A percentile compares a stretch with the other conserved stretches of the same genome.
These are phyloP conservation scores for Magnusiomyces clavatus DNA, from an alignment of 1,139 yeast species.

Conservation along the genomic window DNA sequence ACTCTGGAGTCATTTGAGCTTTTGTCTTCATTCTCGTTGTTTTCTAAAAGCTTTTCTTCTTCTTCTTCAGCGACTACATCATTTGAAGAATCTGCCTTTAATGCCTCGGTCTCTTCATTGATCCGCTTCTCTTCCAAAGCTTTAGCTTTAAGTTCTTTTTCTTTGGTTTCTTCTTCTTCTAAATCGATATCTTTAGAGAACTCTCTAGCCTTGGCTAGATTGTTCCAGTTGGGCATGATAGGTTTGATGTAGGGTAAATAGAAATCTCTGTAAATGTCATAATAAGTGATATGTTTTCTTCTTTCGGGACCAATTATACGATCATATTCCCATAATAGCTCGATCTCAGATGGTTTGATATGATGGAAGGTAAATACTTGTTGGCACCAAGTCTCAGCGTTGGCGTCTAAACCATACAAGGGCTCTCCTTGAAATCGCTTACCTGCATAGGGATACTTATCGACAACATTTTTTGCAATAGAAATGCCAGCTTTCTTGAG, in stretches of 20 bases:
- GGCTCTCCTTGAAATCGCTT: slow-evolving; percentile 31
- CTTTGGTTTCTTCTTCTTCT: slow-evolving; percentile 4
- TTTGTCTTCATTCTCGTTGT: slow-evolving; percentile 2
- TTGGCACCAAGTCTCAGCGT: slow-evolving; percentile 27
- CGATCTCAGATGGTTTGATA: slow-evolving; percentile 28
- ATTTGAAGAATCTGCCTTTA: too few relatives aligned
- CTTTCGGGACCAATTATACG: slow-evolving; percentile 23
- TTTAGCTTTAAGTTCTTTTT: background rate
- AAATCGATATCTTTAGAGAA: slow-evolving; percentile 13
- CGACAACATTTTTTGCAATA: slow-evolving; percentile 16
- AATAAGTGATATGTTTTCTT: slow-evolving; percentile 24
- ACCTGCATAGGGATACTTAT: slow-evolving; percentile 19
- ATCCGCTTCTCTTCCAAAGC: slow-evolving; percentile 6
- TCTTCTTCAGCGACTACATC: too few relatives aligned
- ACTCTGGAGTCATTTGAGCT: slow-evolving; percentile 8
- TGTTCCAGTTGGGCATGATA: slow-evolving; percentile 26
- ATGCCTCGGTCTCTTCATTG: background rate
- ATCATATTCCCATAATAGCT: slow-evolving; percentile 33
- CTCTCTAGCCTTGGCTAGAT: slow-evolving; percentile 17
- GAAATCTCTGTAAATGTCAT: slow-evolving; percentile 31
- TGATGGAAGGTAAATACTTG: slow-evolving; percentile 33
- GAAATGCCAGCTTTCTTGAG: slow-evolving; percentile 15
- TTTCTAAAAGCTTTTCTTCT: too few relatives aligned
- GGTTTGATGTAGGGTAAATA: slow-evolving; percentile 27
- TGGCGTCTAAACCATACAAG: slow-evolving; percentile 18